phyloP scores from a whole-genome alignment of 768 basidiomycete genomes.

The Termitomyces sp. region DNA sequence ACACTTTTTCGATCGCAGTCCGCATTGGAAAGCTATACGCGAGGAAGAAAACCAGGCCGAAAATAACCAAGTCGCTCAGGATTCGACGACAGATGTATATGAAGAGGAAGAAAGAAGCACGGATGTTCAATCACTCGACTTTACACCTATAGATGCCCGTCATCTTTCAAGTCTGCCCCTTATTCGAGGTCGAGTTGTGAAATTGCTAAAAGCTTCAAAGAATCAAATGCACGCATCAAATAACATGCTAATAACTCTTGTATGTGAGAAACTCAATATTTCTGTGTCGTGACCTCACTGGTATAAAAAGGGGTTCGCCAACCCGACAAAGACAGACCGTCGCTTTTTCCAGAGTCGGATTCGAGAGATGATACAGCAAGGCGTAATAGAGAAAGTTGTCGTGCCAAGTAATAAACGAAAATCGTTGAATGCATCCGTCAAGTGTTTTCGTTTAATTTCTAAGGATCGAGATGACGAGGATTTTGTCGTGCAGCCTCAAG shows the following conservation, averaged over 20 bases:
- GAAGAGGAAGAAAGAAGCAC: conserved; percentile 31
- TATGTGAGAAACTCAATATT: conserved; percentile 26
- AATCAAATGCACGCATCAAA: conserved; percentile 68
- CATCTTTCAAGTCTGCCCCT: conserved; percentile 74
- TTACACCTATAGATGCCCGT: conserved; percentile 72
- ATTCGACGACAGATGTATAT: conserved; percentile 18
- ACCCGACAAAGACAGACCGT: conserved; percentile 73
- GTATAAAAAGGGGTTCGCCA: conserved; percentile 58
- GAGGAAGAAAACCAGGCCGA: conserved; percentile 61
- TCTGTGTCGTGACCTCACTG: not conserved
- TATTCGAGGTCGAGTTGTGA: conserved; percentile 65
- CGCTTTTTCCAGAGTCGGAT: conserved; percentile 77
- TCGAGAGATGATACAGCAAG: conserved; percentile 66
- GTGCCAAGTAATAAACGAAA: conserved; percentile 56
- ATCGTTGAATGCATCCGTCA: conserved; percentile 41
- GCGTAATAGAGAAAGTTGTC: conserved; percentile 69
- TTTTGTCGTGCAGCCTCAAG: conserved; percentile 33
- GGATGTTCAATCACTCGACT: conserved; percentile 34
- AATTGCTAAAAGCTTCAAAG: conserved; percentile 63
- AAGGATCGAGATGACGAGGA: conserved; percentile 35
- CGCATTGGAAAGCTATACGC: conserved; percentile 72
- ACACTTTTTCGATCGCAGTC: conserved; percentile 74
- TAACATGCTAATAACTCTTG: conserved; percentile 75
- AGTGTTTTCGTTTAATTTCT: conserved; percentile 62
- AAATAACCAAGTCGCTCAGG: conserved; percentile 13